These are phyloP conservation scores for Diaporthe ilicicola DNA, from an alignment of 2,329 filamentous ascomycete species.

Conservation along the genomic window DNA sequence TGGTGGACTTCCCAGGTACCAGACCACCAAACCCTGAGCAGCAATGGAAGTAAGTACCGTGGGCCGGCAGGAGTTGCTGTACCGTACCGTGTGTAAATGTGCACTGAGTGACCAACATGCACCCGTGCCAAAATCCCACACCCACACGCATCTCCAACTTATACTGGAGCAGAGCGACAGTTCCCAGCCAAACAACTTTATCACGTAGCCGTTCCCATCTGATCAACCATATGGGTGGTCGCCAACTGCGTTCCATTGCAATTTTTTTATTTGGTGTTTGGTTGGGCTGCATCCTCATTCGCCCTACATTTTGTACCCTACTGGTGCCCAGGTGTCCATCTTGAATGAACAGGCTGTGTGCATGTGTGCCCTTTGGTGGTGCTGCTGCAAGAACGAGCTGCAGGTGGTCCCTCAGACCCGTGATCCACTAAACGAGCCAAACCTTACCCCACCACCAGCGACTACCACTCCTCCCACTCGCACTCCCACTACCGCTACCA, in stretches of 20 bases:
- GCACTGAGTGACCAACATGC: background rate
- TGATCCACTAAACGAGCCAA: constrained; percentile 22
- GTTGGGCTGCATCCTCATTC: background rate
- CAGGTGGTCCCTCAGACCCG: constrained; percentile 11
- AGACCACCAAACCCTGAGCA: background rate
- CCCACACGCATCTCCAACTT: background rate
- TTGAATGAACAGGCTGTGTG: constrained; percentile 6
- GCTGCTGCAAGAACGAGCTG: constrained; percentile 7
- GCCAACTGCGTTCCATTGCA: background rate
- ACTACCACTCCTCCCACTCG: background rate
- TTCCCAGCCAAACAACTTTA: background rate
- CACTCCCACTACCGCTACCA: background rate
- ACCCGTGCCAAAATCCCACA: background rate
- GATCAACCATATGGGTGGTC: background rate
- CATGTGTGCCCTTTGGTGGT: background rate
- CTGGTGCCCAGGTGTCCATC: background rate
- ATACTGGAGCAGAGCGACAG: background rate
- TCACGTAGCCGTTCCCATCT: background rate
- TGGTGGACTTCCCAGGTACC: background rate
- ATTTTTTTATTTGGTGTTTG: background rate
- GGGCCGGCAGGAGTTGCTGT: background rate
- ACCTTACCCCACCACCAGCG: constrained; percentile 19
- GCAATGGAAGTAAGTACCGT: background rate
- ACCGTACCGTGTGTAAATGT: too few species aligned
- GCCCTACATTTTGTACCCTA: background rate